phyloP scores from a whole-genome alignment of 2,329 filamentous ascomycete genomes.

The Metarhizium rileyi region DNA sequence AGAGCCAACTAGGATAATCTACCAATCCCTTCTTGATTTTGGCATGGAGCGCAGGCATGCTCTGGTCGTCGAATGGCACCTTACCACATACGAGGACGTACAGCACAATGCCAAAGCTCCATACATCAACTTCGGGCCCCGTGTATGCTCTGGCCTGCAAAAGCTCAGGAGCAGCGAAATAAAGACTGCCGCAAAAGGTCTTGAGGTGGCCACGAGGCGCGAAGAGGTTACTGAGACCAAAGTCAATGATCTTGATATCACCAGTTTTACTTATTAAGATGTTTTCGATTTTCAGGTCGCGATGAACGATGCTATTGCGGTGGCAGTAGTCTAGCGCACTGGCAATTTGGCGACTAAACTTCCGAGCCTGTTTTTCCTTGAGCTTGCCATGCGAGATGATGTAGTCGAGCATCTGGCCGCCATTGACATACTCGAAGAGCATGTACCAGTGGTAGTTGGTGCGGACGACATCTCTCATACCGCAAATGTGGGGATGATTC shows the following conservation, averaged over 20 bases:
- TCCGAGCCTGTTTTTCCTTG: slow-evolving; percentile 96
- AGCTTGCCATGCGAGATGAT: slow-evolving; percentile 97
- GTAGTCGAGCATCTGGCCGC: slow-evolving; percentile 98
- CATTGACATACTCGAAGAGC: slow-evolving; percentile 98
- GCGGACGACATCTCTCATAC: slow-evolving; percentile 86
- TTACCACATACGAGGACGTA: slow-evolving; percentile 97
- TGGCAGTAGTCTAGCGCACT: slow-evolving; percentile 97
- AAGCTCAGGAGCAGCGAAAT: slow-evolving; percentile 93
- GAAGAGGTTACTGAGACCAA: slow-evolving; percentile 93
- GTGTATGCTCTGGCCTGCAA: slow-evolving; percentile 91
- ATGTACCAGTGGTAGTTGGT: slow-evolving; percentile 99
- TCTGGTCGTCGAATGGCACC: slow-evolving; percentile 97
- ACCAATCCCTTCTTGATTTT: slow-evolving; percentile 98
- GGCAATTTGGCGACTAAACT: slow-evolving; percentile 94
- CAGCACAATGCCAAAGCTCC: slow-evolving; percentile 97
- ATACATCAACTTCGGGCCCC: slow-evolving; percentile 92
- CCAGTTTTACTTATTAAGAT: slow-evolving; percentile 98
- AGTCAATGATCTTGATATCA: slow-evolving; percentile 99
- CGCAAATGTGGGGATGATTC: slow-evolving; percentile 92
- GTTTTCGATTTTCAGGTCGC: slow-evolving; percentile 97
- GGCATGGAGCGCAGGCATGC: slow-evolving; percentile 94
- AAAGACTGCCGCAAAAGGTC: slow-evolving; percentile 95
- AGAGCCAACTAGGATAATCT: slow-evolving; percentile 91
- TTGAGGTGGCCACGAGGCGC: slow-evolving; percentile 77
- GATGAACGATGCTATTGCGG: slow-evolving; percentile 94